Evolutionary conservation across 495 filamentous ascomycete genomes (phyloP).

Genomic region (Hypoxylon subgilvum): DNA sequence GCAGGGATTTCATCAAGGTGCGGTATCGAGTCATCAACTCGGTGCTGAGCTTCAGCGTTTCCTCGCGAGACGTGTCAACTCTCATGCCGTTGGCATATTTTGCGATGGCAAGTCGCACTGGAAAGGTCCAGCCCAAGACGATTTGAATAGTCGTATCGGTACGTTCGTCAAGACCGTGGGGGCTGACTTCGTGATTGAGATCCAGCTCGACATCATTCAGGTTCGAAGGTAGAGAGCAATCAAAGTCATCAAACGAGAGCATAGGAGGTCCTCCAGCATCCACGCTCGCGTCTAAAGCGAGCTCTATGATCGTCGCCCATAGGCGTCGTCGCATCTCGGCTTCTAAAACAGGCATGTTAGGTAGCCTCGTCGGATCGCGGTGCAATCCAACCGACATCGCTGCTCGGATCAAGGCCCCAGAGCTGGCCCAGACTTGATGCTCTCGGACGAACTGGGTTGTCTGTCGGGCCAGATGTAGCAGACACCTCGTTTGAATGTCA

Average conservation of each 20-base stretch:
- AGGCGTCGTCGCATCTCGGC: constrained; percentile 69
- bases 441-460: constrained; percentile 54
- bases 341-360: constrained; percentile 52
- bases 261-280: constrained; percentile 65
- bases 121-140: constrained; percentile 44
- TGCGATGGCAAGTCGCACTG: constrained; percentile 44
- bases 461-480: constrained; percentile 64
- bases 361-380: constrained; percentile 55
- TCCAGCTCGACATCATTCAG: constrained; percentile 55
- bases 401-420: constrained; percentile 60
- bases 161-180: background rate
- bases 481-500: constrained; percentile 61
- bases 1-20: constrained; percentile 32
- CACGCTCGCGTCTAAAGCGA: constrained; percentile 64
- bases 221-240: constrained; percentile 61
- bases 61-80: constrained; percentile 33
- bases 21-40: constrained; percentile 44
- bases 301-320: constrained; percentile 68
- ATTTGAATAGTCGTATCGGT: constrained; percentile 48
- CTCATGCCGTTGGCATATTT: constrained; percentile 46
- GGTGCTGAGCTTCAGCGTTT: constrained; percentile 44
- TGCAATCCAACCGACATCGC: constrained; percentile 67
- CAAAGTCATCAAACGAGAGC: constrained; percentile 61
- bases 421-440: constrained; percentile 62
- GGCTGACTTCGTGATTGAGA: background rate